A percentile compares a stretch with the other conserved stretches of the same genome.
Conservation (phyloP, 2,329 filamentous ascomycete species). For the Ceratocystiopsis brevicomis region DNA sequence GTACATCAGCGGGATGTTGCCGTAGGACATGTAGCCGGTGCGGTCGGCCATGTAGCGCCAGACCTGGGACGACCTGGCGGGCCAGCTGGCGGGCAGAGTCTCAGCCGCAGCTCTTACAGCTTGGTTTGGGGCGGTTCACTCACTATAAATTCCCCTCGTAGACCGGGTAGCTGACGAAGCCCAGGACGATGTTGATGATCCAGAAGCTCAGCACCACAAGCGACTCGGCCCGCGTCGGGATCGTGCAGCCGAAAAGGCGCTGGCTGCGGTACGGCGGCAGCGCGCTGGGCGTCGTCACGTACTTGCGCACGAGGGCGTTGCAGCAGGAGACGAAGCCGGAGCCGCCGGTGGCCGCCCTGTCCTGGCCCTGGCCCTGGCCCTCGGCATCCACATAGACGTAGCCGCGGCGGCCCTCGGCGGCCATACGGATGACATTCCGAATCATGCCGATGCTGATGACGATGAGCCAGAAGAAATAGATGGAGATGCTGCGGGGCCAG, state of each 20-base stretch:
- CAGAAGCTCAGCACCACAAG: slow-evolving; percentile 8
- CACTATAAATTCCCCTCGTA: slow-evolving; percentile 3
- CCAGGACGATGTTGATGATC: slow-evolving; percentile 6
- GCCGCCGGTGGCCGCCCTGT: no score
- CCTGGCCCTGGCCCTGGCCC: neutral
- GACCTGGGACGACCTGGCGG: slow-evolving; percentile 3
- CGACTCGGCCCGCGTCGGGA: slow-evolving; percentile 9
- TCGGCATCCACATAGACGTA: slow-evolving; percentile 5
- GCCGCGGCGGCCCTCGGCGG: slow-evolving; percentile 2
- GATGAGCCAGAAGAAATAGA: slow-evolving; percentile 7
- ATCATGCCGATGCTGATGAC: slow-evolving; percentile 7
- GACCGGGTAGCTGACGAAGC: neutral
- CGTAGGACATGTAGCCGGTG: slow-evolving; percentile 8
- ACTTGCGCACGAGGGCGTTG: slow-evolving; percentile 3
- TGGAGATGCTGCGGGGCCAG: slow-evolving; percentile 1
- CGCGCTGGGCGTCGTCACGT: slow-evolving; percentile 5
- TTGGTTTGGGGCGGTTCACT: slow-evolving; percentile 1
- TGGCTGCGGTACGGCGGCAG: slow-evolving; percentile 6
- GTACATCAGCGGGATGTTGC: slow-evolving; percentile 8
- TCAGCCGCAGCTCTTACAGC: no score
- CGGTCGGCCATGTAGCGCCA: slow-evolving; percentile 9
- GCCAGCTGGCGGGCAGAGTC: no score
- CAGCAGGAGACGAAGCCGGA: neutral
- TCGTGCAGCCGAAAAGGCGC: slow-evolving; percentile 8
- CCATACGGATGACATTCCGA: slow-evolving; percentile 2